phyloP scores from a whole-genome alignment of 148 eudicot species.

The Vaccinium macrocarpon region DNA sequence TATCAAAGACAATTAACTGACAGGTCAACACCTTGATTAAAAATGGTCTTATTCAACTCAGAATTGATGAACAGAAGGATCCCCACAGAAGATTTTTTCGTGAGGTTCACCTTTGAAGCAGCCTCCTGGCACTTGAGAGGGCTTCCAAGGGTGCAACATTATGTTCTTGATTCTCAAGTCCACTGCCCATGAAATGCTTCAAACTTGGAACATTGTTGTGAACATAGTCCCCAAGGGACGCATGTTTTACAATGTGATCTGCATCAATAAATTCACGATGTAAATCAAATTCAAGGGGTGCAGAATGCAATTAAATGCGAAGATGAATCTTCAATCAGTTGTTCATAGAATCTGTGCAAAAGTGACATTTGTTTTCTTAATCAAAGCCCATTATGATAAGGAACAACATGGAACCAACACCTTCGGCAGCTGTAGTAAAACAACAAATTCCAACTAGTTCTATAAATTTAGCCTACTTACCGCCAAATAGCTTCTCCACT shows the following conservation, averaged over 20 bases:
- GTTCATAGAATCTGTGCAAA: background rate
- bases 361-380: background rate
- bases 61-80: background rate
- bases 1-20: slow-evolving; percentile 21
- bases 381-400: background rate
- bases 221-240: slow-evolving; percentile 60
- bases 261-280: slow-evolving; percentile 6
- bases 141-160: slow-evolving; percentile 61
- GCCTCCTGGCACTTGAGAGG: slow-evolving; percentile 73
- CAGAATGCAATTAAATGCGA: background rate
- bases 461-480: slow-evolving; percentile 27
- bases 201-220: slow-evolving; percentile 69
- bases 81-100: background rate
- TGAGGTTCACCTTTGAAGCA: slow-evolving; percentile 65
- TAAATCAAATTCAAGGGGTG: background rate
- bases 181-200: slow-evolving; percentile 49
- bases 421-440: background rate
- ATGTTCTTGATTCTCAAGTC: slow-evolving; percentile 36
- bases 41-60: background rate
- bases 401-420: background rate
- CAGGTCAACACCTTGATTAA: background rate
- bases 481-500: slow-evolving; percentile 62
- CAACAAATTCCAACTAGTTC: too few relatives aligned
- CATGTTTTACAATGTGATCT: slow-evolving; percentile 44
- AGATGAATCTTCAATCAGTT: background rate